Evolutionary conservation across 129 eudicot genomes (phyloP).

Genomic region (Flaveria sonorensis): DNA sequence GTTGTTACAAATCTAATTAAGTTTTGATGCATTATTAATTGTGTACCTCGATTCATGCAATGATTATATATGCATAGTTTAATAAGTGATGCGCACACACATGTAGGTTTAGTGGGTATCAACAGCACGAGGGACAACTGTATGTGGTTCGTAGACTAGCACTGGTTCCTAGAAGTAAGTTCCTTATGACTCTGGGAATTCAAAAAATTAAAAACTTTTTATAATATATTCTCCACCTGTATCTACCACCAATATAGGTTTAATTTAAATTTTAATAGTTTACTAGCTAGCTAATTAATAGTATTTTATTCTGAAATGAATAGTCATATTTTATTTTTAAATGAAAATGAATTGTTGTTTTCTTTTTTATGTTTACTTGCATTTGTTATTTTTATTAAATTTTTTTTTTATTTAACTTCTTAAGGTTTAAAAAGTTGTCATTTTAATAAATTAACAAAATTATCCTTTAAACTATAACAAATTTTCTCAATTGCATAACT

Average conservation of each 20-base stretch:
- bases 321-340: no score
- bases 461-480: no score
- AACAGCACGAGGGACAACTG: slow-evolving; percentile 47
- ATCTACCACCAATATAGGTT: neutral
- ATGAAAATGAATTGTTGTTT: no score
- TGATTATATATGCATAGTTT: slow-evolving; percentile 16
- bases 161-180: slow-evolving; percentile 32
- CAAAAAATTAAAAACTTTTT: neutral
- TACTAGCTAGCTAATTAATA: neutral
- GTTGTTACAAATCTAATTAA: neutral
- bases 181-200: slow-evolving; percentile 23
- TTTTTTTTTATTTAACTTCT: no score
- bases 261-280: slow-evolving; percentile 6
- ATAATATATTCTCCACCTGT: neutral
- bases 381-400: no score
- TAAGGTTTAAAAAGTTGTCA: no score
- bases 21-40: neutral
- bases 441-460: no score
- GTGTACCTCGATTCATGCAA: slow-evolving; percentile 10
- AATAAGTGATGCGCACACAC: slow-evolving; percentile 27
- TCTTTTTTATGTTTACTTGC: no score
- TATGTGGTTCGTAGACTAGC: slow-evolving; percentile 32
- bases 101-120: slow-evolving; percentile 40
- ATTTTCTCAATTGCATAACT: no score
- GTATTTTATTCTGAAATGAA: no score